Conservation (phyloP, 2,329 filamentous ascomycete species). For the Chaetomiaceae sp. region DNA sequence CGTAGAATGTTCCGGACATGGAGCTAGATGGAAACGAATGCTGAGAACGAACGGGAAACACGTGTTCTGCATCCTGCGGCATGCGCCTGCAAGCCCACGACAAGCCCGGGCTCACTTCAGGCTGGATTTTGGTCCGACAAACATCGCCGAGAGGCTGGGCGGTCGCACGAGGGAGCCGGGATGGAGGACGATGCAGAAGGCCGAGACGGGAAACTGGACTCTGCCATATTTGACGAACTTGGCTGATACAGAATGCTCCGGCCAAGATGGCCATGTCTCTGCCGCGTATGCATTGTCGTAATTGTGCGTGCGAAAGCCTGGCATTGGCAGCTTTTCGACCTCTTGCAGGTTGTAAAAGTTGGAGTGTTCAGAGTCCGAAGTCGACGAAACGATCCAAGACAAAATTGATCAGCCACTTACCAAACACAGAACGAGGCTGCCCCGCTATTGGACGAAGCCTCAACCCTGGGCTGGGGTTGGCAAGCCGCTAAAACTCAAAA, state of each 20-base stretch:
- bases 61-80: slow-evolving; percentile 4
- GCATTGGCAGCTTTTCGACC: not conserved
- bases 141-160: not conserved
- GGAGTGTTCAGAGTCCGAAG: not conserved
- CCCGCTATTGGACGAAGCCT: slow-evolving; percentile 4
- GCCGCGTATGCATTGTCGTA: not conserved
- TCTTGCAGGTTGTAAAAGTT: not conserved
- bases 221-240: no score
- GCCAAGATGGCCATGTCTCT: slow-evolving; percentile 11
- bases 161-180: not conserved
- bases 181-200: not conserved
- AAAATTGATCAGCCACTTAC: slow-evolving; percentile 7
- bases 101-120: not conserved
- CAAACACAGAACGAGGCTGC: slow-evolving; percentile 10
- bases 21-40: not conserved
- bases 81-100: not conserved
- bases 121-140: not conserved
- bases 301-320: not conserved
- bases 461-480: not conserved
- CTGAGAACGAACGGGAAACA: not conserved
- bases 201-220: not conserved
- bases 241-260: not conserved
- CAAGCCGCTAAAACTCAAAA: not conserved
- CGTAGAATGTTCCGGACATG: not conserved
- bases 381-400: not conserved